Conservation (phyloP, 148 eudicot genomes). For the Limonium bicolor region DNA sequence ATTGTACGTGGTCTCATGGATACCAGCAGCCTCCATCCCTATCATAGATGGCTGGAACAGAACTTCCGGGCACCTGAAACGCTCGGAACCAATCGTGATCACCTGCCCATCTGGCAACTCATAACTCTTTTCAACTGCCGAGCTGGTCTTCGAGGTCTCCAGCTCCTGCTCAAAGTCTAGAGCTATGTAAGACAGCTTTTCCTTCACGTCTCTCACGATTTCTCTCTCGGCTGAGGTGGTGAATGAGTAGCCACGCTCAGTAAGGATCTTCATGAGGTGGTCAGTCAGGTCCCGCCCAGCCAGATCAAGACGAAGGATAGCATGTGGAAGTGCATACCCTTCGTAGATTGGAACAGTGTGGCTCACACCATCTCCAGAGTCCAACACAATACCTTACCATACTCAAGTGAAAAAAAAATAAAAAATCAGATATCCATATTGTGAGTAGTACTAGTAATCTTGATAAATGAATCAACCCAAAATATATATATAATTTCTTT, state of each 20-base stretch:
- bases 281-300: slow-evolving; percentile 5
- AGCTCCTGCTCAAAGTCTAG: slow-evolving; percentile 2
- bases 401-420: not conserved
- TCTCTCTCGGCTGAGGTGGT: slow-evolving; percentile 4
- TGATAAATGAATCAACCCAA: not conserved
- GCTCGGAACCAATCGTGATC: slow-evolving; percentile 2
- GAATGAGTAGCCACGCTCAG: slow-evolving; percentile 7
- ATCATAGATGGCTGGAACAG: too few species aligned
- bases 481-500: not conserved
- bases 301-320: slow-evolving; percentile 7
- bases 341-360: slow-evolving; percentile 6
- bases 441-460: not conserved
- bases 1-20: too few species aligned
- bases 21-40: too few species aligned
- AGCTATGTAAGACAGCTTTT: slow-evolving; percentile 5
- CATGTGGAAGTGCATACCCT: slow-evolving; percentile 7
- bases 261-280: slow-evolving; percentile 7
- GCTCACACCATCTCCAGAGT: slow-evolving; percentile 5
- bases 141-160: not conserved
- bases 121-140: slow-evolving; percentile 3
- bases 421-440: not conserved
- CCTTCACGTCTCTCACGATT: slow-evolving; percentile 5
- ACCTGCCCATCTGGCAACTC: slow-evolving; percentile 4
- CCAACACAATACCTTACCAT: slow-evolving; percentile 4
- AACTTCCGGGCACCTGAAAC: slow-evolving; percentile 6